Evolutionary conservation across 306 rosid genomes (phyloP).

Genomic region (Ormosia emarginata): DNA sequence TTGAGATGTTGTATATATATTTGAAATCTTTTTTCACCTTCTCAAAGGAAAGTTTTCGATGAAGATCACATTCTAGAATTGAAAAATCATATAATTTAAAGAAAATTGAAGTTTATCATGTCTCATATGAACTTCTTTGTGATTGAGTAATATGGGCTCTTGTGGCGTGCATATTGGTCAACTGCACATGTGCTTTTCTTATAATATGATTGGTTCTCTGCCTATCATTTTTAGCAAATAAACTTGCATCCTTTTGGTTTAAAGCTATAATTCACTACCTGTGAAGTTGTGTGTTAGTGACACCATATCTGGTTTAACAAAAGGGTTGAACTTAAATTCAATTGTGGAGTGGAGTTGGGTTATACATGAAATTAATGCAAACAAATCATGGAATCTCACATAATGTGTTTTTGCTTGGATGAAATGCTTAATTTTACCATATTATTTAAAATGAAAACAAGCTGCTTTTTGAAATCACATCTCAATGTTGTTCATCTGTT

Average conservation of each 20-base stretch:
- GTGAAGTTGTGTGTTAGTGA: neutral
- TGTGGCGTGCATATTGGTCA: constrained; percentile 12
- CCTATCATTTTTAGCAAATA: neutral
- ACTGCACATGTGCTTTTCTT: neutral
- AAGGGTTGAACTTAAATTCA: neutral
- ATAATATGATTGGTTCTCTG: neutral
- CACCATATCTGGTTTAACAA: neutral
- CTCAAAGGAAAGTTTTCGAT: constrained; percentile 2
- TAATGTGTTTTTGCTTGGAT: neutral
- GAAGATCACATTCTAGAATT: constrained; percentile 3
- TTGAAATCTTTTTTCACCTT: neutral
- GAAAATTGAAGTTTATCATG: neutral
- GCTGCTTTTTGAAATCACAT: constrained; percentile 14
- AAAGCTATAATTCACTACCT: neutral
- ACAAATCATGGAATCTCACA: constrained; percentile 5
- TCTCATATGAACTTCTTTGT: constrained; percentile 1
- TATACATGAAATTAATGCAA: constrained; percentile 13
- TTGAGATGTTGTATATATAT: neutral
- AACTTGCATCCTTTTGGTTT: neutral
- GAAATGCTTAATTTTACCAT: neutral
- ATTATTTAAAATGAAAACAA: constrained; percentile 11
- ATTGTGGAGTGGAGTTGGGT: constrained; percentile 14
- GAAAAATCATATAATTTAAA: constrained; percentile 1
- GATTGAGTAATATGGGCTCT: neutral
- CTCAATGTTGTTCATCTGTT: neutral